Base-by-base conservation (phyloP, 2,329 filamentous ascomycete genomes). In the Colletotrichum costaricense region DNA sequence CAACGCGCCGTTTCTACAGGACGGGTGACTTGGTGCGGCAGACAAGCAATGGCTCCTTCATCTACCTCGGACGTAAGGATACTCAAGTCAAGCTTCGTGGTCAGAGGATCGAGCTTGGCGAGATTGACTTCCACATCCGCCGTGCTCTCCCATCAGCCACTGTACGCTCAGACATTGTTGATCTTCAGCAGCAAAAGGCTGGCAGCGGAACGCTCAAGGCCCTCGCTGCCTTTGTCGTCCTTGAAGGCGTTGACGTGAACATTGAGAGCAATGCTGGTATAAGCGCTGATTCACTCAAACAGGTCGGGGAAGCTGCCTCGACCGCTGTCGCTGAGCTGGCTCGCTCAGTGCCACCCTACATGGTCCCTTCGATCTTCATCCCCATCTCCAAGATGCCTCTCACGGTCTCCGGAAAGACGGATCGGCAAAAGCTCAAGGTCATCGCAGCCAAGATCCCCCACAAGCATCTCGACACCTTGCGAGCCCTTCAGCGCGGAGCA, bases 151-250 rank as follows among this genome's bases (percentile, higher is more conserved):
- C 30, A 5, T 62, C 58, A 19, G 58, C 58, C 4, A 55, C 24
- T 55, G 52, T 55, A 12, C 52, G 22, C 5, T 55, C 22, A 24
- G 52, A 55, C 14, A 55, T 55, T 11, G 52, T 55, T 16, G 22
- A 55, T 24, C 52, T 55, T 8, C 52, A 55, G 52, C 52, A 42
- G 35, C n/a, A 35, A 42, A 55, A 35, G 35, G 30, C 38, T 42
- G n/a, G 33, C 19, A 38, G 19, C 8, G n/a, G 22, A 6, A 38
- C 46, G 28, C 30, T 62, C 58, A 24, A 26, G 16, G 84, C 82
- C 4, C 78, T 89, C 19, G 84, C 88, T 4, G 84, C 85, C 1
- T 87, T 88, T 71, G 73, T 86, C 3, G 79, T 81, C 0, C 81
- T 83, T 56, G 74, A 80, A 38, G 55, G 63, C 16, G 46, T 63